These are phyloP conservation scores for Nemania sp. DNA, from an alignment of 2,329 filamentous ascomycete species.

Conservation along the genomic window DNA sequence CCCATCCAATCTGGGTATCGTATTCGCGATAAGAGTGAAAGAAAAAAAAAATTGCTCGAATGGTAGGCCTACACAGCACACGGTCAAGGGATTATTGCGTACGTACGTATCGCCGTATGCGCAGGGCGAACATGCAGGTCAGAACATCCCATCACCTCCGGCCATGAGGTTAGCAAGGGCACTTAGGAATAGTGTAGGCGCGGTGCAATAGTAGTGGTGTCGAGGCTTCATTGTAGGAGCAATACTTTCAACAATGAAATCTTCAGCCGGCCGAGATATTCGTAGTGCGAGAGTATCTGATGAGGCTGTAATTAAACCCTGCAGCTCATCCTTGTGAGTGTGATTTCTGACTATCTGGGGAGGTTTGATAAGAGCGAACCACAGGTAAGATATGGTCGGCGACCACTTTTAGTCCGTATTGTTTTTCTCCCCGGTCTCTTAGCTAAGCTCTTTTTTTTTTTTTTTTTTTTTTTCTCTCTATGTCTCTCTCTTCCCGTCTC, in stretches of 20 bases:
- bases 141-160: constrained; percentile 23
- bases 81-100: constrained; percentile 11
- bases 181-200: not conserved
- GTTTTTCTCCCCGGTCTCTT: constrained; percentile 11
- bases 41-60: constrained; percentile 11
- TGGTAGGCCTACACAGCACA: constrained; percentile 20
- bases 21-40: constrained; percentile 23
- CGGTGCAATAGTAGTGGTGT: not conserved
- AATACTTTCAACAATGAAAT: constrained; percentile 16
- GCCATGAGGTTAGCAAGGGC: not conserved
- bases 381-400: constrained; percentile 32
- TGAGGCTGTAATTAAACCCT: constrained; percentile 42
- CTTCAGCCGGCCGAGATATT: constrained; percentile 18
- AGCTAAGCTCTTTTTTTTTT: constrained; percentile 21
- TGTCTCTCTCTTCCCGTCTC: not conserved
- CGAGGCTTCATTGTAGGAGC: constrained; percentile 4
- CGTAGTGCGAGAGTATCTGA: constrained; percentile 18
- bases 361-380: constrained; percentile 24
- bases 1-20: constrained; percentile 24
- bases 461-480: constrained; percentile 6
- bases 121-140: constrained; percentile 30
- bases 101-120: constrained; percentile 12
- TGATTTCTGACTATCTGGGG: constrained; percentile 25
- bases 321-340: constrained; percentile 40
- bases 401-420: constrained; percentile 27